Base-by-base conservation (phyloP, 306 rosid genomes). In the Ormosia semicastrata region DNA sequence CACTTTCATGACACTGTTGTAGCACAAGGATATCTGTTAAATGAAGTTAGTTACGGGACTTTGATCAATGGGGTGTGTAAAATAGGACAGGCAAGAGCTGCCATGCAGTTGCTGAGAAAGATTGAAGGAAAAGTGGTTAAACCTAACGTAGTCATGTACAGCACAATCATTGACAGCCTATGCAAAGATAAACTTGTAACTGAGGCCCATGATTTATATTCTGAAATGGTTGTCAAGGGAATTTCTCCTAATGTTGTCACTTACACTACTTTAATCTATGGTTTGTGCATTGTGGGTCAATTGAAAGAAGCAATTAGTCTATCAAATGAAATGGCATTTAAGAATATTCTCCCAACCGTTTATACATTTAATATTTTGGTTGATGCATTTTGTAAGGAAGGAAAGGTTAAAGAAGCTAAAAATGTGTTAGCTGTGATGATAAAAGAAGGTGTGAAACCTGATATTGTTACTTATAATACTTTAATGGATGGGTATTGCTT, bases 401-500 rank as follows among this genome's bases (percentile, higher is more conserved):
- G 85, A 13, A 66, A 29, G n/a, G 9, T 76, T 4, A 18, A 17
- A 37, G 49, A 67, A 18, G 77, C 77, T 37, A 43, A 24, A 29
- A 18, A 30, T 15, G 11, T 76, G 40, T 4, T 75, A 13, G 58
- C 74, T 5, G 0, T 57, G 24, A 82, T 80, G 78, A 64, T 14
- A 0, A 37, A 74, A 15, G 29, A 9, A 2, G 71, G 66, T 5
- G 3, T 46, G 2, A 2, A 37, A 17, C 83, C 73, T 6, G 4
- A 73, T 68, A 17, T 34, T 10, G 69, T 86, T 30, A 77, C 75
- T 2, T 81, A 85, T n/a, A 77, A 2, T 66, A 13, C 81, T 0
- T 37, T 81, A 5, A 71, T 77, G 36, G 58, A 82, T 60, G 84
- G 86, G 1, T 76, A 69, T 11, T 80, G 79, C 59, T n/a, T 63